Conservation (phyloP, 139 green algal genomes). For the Closterium sp. region DNA sequence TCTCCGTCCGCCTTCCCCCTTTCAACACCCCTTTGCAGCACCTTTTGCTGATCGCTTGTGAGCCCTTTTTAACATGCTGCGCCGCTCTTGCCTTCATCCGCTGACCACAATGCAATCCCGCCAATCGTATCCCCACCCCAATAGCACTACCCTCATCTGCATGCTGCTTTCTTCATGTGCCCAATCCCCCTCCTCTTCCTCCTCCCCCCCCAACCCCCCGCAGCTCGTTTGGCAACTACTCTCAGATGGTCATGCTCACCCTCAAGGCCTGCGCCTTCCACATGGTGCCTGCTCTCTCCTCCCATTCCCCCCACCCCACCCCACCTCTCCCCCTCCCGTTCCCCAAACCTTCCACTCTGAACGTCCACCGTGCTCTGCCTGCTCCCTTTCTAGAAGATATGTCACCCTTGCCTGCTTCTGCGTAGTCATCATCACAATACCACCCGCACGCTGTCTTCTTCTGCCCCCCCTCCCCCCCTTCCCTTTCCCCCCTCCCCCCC, state of each 20-base stretch:
- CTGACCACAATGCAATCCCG: too few species aligned
- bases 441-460: background rate
- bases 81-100: too few species aligned
- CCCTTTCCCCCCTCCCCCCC: background rate
- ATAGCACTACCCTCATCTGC: background rate
- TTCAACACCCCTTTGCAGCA: too few species aligned
- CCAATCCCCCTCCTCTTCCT: background rate
- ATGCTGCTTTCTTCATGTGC: background rate
- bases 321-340: background rate
- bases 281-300: background rate
- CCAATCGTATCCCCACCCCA: background rate
- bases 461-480: background rate
- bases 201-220: background rate
- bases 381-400: too few species aligned
- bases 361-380: too few species aligned
- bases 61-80: too few species aligned
- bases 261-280: conserved; percentile 6
- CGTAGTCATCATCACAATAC: background rate
- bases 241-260: conserved; percentile 2
- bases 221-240: conserved; percentile 8
- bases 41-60: too few species aligned
- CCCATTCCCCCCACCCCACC: background rate
- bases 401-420: background rate
- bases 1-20: too few species aligned
- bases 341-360: background rate